Evolutionary conservation across 192 early-diverging fungal genomes (phyloP), one percentile per base, ranked within the genome.

Genomic region (Rhizoclosmatium globosum): DNA sequence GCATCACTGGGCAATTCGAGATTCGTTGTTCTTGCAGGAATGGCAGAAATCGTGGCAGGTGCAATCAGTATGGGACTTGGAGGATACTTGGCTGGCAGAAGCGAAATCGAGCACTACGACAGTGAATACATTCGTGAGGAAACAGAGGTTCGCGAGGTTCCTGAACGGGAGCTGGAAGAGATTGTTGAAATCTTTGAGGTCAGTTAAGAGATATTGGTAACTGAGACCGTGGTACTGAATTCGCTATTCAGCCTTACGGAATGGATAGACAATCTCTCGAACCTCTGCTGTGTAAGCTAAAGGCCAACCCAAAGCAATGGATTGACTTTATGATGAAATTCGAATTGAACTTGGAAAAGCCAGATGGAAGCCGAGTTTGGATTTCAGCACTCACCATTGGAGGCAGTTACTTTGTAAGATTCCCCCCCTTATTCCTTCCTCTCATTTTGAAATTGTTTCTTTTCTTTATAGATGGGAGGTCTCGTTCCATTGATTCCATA

Each of bases 301-400:
- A 79, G 47, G 67, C 67, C 9, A 78, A 93, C 81, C 87, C 87
- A 3, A 45, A 85, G 42, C 82, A 85, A 62, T 91, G 88, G 85
- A 89, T 93, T 39, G 90, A 93, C 58, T 93, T 93, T 65, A 93
- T 93, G 92, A 93, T 93, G 92, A 85, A 88, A 62, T 90, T 91
- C 79, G 90, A 93, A 80, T 77, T 92, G 42, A 79, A 80, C 45
- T 78, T 92, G 44, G 89, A 91, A 64, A 87, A 82, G 68, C 91
- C 91, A 19, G 84, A 88, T 67, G 74, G 83, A n/a, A 80, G 79
- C 59, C 85, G 90, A 13, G 80, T 86, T 21, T 88, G 87, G 86
- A 87, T 89, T 13, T 85, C 85, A 47, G 91, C 89, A 0, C 61
- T 88, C 7, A 91, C 91, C 1, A 89, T 91, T 68, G 91, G 91